phyloP scores from a whole-genome alignment of 805 yeast species.

The Clavispora asparagi region DNA sequence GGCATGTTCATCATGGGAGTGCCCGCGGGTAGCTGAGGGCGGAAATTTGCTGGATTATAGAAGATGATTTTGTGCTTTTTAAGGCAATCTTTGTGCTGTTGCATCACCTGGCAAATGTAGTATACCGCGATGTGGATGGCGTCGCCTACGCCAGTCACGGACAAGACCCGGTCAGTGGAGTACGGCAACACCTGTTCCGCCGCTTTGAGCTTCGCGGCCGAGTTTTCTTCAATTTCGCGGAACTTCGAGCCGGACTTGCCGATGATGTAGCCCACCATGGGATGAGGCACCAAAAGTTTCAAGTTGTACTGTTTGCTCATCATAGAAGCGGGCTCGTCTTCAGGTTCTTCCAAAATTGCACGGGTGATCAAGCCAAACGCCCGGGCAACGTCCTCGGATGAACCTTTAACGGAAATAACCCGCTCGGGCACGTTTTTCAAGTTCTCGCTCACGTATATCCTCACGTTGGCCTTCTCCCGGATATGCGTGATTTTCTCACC shows the following conservation, averaged over 20 bases:
- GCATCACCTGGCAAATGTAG: constrained; percentile 62
- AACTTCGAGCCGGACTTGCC: constrained; percentile 73
- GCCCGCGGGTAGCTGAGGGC: constrained; percentile 7
- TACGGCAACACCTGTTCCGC: constrained; percentile 67
- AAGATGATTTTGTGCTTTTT: constrained; percentile 51
- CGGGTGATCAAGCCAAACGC: constrained; percentile 74
- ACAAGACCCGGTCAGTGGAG: constrained; percentile 71
- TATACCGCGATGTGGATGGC: constrained; percentile 81
- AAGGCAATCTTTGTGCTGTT: constrained; percentile 51
- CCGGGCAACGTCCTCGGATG: constrained; percentile 72
- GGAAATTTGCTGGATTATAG: constrained; percentile 52
- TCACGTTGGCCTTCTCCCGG: constrained; percentile 56
- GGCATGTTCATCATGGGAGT: constrained; percentile 17
- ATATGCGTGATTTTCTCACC: constrained; percentile 70
- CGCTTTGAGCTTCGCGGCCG: constrained; percentile 73
- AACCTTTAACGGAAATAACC: constrained; percentile 67
- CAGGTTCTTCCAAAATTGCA: constrained; percentile 61
- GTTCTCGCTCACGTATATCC: constrained; percentile 70
- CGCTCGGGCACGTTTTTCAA: constrained; percentile 68
- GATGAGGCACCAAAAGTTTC: constrained; percentile 68
- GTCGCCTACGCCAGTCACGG: constrained; percentile 76
- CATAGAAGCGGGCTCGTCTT: constrained; percentile 54
- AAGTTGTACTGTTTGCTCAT: constrained; percentile 52
- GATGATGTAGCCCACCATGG: constrained; percentile 73
- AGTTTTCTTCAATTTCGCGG: constrained; percentile 74